Conservation (phyloP, 164 flowering plant genomes). For the Magnolia officinalis region DNA sequence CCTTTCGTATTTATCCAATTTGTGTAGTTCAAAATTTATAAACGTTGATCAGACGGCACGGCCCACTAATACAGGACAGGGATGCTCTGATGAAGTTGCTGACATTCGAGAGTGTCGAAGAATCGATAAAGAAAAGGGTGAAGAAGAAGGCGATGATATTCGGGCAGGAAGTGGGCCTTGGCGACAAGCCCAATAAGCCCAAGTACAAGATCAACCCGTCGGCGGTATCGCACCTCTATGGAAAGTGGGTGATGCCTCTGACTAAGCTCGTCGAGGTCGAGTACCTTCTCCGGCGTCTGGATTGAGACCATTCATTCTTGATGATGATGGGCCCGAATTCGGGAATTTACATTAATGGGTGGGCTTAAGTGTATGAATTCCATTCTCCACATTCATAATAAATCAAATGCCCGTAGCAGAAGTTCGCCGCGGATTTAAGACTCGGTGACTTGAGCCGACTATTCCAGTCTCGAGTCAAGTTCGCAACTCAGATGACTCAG, state of each 20-base stretch:
- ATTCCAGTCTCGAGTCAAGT: no score
- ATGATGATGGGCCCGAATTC: no score
- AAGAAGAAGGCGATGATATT: conserved; percentile 68
- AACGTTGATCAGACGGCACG: no score
- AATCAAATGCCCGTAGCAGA: no score
- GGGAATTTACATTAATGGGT: no score
- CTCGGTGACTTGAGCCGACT: no score
- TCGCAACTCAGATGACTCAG: no score
- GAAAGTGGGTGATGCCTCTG: conserved; percentile 89
- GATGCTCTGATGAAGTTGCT: conserved; percentile 69
- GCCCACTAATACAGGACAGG: conserved; percentile 40
- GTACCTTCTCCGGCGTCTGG: conserved; percentile 83
- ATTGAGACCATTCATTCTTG: conserved; percentile 22
- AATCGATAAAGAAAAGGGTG: conserved; percentile 67
- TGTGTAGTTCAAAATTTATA: no score
- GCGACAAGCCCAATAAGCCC: conserved; percentile 1
- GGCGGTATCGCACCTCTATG: conserved; percentile 52
- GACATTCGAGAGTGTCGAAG: conserved; percentile 64
- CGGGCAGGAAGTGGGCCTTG: conserved; percentile 62
- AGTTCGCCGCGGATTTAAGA: no score
- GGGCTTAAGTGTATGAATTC: no score
- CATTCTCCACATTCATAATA: no score
- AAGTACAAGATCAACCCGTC: conserved; percentile 63
- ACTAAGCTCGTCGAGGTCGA: conserved; percentile 80
- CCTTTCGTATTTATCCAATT: no score